These are phyloP conservation scores for Hemisphaericaspora nanyangensis DNA, from an alignment of 805 yeast species.

Conservation along the genomic window DNA sequence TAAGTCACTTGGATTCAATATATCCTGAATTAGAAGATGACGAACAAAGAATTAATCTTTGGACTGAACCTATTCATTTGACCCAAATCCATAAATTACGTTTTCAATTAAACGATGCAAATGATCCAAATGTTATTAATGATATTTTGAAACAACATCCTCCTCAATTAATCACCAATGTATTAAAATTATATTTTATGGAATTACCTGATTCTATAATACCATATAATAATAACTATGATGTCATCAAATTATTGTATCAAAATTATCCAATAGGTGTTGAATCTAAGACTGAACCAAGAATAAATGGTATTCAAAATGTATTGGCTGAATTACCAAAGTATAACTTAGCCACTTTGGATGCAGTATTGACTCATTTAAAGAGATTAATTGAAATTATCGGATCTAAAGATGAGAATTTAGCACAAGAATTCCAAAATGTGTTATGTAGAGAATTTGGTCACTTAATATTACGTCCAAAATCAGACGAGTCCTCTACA, in stretches of 20 bases:
- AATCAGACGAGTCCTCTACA: conserved; percentile 14
- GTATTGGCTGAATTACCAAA: conserved; percentile 65
- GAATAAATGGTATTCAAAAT: conserved; percentile 63
- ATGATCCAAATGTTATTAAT: conserved; percentile 25
- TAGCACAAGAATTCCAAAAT: conserved; percentile 35
- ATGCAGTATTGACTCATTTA: conserved; percentile 75
- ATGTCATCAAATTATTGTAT: conserved; percentile 65
- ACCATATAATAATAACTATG: conserved; percentile 55
- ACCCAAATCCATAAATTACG: conserved; percentile 60
- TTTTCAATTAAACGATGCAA: conserved; percentile 42
- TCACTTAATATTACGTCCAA: conserved; percentile 55
- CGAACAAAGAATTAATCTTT: conserved; percentile 58
- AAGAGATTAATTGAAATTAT: conserved; percentile 51
- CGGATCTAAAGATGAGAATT: conserved; percentile 37
- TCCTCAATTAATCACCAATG: conserved; percentile 63
- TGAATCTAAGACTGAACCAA: conserved; percentile 34
- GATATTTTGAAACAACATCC: conserved; percentile 34
- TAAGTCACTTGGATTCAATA: conserved; percentile 62
- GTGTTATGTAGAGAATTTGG: conserved; percentile 67
- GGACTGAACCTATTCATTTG: conserved; percentile 67
- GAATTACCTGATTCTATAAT: conserved; percentile 79
- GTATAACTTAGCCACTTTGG: conserved; percentile 72
- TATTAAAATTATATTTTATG: conserved; percentile 66
- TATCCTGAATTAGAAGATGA: conserved; percentile 72
- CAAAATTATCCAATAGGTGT: conserved; percentile 33